Percentiles rank a stretch among this genome's conserved stretches.
phyloP scores from a whole-genome alignment of 2,329 filamentous ascomycete genomes.

The Fusarium agapanthi region DNA sequence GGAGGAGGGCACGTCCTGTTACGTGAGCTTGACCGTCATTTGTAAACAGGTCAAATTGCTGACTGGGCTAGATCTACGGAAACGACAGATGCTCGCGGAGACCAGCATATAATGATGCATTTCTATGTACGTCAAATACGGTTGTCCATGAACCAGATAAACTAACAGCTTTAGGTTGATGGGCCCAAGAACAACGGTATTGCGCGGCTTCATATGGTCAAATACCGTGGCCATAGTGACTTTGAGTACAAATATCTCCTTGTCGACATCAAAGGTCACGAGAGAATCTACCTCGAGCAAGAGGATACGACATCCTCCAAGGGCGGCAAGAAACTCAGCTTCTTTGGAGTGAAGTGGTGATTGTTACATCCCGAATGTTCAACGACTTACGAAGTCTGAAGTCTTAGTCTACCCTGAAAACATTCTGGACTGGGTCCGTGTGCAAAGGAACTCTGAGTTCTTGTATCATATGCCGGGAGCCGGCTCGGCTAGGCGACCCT shows the following conservation, averaged over 20 bases:
- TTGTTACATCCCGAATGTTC: no score
- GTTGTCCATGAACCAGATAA: background rate
- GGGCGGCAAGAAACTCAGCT: slow-evolving; percentile 56
- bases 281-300: slow-evolving; percentile 72
- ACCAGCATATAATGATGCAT: slow-evolving; percentile 83
- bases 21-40: slow-evolving; percentile 52
- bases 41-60: slow-evolving; percentile 29
- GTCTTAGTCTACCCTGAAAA: no score
- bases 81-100: slow-evolving; percentile 76
- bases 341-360: slow-evolving; percentile 71
- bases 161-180: slow-evolving; percentile 65
- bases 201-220: slow-evolving; percentile 81
- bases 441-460: background rate
- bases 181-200: slow-evolving; percentile 78
- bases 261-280: slow-evolving; percentile 78
- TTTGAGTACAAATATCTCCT: slow-evolving; percentile 84
- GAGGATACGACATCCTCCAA: slow-evolving; percentile 54
- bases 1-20: slow-evolving; percentile 73
- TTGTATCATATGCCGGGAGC: slow-evolving; percentile 24
- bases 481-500: background rate
- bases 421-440: background rate
- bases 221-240: slow-evolving; percentile 68
- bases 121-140: slow-evolving; percentile 71
- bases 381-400: background rate
- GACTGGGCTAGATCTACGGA: slow-evolving; percentile 65